Evolutionary conservation across 2,329 filamentous ascomycete genomes (phyloP), one percentile per base, ranked within the genome.

Genomic region (Fusarium papillatum): DNA sequence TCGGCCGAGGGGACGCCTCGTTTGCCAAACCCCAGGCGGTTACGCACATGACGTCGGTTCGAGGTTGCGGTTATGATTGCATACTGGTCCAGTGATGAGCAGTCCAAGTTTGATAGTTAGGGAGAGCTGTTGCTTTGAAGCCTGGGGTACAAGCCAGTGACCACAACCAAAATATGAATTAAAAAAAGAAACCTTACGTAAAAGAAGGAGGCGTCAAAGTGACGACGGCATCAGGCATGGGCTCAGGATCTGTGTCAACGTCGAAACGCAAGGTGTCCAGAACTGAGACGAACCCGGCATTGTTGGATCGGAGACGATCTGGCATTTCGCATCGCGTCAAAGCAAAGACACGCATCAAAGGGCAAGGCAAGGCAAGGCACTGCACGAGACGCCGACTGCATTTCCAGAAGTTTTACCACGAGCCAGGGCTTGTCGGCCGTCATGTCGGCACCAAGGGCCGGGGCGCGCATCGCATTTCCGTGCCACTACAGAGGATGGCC

Each of bases 371-470:
- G 22, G 43, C 48, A 53, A 55, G 17, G 50, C 50, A 34, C 60
- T 65, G 50, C 39, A 70, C 59, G 63, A 64, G 38, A 70, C 55
- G 39, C 67, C 62, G 43, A 66, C 70, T 62, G 61, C 66, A 66
- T 71, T 76, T 78, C 77, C 70, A 71, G 73, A 69, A 75, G 65
- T 43, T 63, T 64, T 38, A 55, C 39, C 64, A 62, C 55, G 65
- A 48, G 48, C 55, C 50, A 67, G 48, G 41, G 68, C 66, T 50
- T 55, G 65, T 68, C 59, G 39, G 48, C 43, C 57, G 50, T 55
- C 50, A 65, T 53, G 63, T 65, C 60, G 50, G 62, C 65, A 64
- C 65, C 69, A 48, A 66, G 64, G 68, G 65, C 64, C 64, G 48
- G 70, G 67, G 64, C 70, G 53, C 66, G 68, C 69, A 76, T 79